A percentile compares a stretch with the other conserved stretches of the same genome.
Evolutionary conservation across 495 filamentous ascomycete genomes (phyloP).

Genomic region (Cairneyella variabilis): DNA sequence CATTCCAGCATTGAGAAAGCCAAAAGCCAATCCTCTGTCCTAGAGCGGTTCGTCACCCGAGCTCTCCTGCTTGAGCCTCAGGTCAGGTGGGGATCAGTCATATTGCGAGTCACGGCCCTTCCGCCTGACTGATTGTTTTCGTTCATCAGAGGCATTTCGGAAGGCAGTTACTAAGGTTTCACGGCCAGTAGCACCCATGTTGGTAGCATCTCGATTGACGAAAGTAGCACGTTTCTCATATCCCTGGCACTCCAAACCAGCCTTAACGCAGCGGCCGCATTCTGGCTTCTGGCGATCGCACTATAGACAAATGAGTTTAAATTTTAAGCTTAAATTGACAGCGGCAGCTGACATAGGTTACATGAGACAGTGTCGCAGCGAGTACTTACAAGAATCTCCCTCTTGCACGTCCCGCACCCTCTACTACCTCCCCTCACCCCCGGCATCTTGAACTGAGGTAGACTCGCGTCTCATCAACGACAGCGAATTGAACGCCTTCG

Average conservation of each 20-base stretch:
- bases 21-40: no score
- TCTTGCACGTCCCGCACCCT: not conserved
- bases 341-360: no score
- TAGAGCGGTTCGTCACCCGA: no score
- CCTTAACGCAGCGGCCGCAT: not conserved
- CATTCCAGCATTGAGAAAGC: no score
- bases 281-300: not conserved
- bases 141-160: not conserved
- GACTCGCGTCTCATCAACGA: no score
- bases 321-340: not conserved
- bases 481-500: no score
- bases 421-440: not conserved
- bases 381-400: not conserved
- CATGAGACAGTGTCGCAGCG: no score
- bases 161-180: not conserved
- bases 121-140: no score
- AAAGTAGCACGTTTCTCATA: not conserved
- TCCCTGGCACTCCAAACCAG: not conserved
- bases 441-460: not conserved
- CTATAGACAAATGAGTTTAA: not conserved
- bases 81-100: no score
- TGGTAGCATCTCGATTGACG: not conserved
- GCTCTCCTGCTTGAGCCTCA: no score
- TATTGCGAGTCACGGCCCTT: no score
- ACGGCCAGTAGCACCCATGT: not conserved